These are phyloP conservation scores for Lecanosticta acicola DNA, from an alignment of 2,329 filamentous ascomycete species.

Conservation along the genomic window DNA sequence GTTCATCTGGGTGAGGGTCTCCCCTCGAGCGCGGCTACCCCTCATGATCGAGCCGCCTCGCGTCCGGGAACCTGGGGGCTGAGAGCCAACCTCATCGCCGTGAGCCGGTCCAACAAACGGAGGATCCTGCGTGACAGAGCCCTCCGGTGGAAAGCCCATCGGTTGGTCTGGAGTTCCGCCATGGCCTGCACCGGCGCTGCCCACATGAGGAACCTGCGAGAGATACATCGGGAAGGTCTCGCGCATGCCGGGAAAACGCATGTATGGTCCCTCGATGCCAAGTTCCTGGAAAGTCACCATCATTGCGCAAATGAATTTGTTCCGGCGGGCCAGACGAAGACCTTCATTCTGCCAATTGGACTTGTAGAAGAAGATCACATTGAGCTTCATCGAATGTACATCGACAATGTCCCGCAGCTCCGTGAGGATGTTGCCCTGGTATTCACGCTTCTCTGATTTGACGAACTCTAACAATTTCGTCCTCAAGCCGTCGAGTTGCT, in stretches of 20 bases:
- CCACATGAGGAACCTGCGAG: constrained; percentile 45
- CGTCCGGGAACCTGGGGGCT: constrained; percentile 22
- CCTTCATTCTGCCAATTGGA: constrained; percentile 94
- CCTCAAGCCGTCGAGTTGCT: constrained; percentile 78
- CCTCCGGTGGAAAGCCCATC: constrained; percentile 30
- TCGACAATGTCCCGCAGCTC: constrained; percentile 75
- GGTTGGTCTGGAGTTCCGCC: constrained; percentile 44
- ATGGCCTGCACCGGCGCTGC: constrained; percentile 38
- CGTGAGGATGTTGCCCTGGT: constrained; percentile 77
- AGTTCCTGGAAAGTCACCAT: constrained; percentile 80
- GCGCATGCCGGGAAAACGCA: constrained; percentile 64
- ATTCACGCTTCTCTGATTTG: constrained; percentile 78
- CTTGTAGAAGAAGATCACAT: constrained; percentile 96
- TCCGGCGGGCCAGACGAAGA: constrained; percentile 79
- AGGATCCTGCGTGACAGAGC: constrained; percentile 34
- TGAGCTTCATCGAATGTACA: constrained; percentile 78
- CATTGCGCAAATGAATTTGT: constrained; percentile 88
- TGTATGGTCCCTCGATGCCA: constrained; percentile 77
- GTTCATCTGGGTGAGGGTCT: constrained; percentile 53
- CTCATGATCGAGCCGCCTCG: constrained; percentile 49
- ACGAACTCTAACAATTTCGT: constrained; percentile 78
- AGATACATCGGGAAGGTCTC: constrained; percentile 63
- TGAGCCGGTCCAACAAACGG: constrained; percentile 38
- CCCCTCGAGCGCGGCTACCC: constrained; percentile 47
- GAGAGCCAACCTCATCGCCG: constrained; percentile 15